Percentiles rank a stretch among this genome's conserved stretches.
phyloP scores from a whole-genome alignment of 371 early-diverging fungal genomes.

The Dinochytrium kinnereticum region DNA sequence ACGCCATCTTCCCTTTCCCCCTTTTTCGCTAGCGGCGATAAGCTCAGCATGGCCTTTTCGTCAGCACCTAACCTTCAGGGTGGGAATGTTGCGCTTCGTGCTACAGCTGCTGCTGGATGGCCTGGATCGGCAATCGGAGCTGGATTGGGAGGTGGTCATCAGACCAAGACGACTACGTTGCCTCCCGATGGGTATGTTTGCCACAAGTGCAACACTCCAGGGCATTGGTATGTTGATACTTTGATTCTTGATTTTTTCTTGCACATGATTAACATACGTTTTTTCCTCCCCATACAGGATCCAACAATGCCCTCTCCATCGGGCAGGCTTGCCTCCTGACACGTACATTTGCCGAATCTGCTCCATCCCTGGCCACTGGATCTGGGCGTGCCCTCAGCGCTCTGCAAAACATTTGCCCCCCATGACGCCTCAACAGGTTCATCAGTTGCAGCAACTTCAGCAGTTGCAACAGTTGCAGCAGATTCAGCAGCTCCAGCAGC shows the following conservation, averaged over 20 bases:
- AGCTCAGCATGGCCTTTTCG: not conserved
- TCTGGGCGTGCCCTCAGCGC: constrained; percentile 19
- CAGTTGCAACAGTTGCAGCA: not conserved
- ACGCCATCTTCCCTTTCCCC: not conserved
- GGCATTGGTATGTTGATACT: constrained; percentile 33
- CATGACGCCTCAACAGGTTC: not conserved
- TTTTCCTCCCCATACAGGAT: not conserved
- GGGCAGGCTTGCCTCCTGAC: constrained; percentile 14
- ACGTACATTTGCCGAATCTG: constrained; percentile 20
- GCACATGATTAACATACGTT: not conserved
- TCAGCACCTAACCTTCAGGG: not conserved
- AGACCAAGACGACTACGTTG: not conserved
- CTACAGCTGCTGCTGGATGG: constrained; percentile 12
- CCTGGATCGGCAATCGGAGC: not conserved
- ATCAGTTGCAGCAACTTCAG: constrained; percentile 5
- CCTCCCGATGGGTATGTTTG: constrained; percentile 48
- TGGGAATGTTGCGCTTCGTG: not conserved
- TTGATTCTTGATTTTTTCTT: not conserved
- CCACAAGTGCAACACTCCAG: constrained; percentile 41
- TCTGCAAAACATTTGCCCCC: not conserved
- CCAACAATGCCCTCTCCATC: constrained; percentile 13
- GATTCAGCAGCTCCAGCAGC: not conserved
- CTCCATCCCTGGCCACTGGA: constrained; percentile 20
- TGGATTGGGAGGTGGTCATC: not conserved
- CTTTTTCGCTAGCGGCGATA: not conserved